Base-by-base conservation (phyloP, 768 basidiomycete genomes). In the Boletus insuetus region DNA sequence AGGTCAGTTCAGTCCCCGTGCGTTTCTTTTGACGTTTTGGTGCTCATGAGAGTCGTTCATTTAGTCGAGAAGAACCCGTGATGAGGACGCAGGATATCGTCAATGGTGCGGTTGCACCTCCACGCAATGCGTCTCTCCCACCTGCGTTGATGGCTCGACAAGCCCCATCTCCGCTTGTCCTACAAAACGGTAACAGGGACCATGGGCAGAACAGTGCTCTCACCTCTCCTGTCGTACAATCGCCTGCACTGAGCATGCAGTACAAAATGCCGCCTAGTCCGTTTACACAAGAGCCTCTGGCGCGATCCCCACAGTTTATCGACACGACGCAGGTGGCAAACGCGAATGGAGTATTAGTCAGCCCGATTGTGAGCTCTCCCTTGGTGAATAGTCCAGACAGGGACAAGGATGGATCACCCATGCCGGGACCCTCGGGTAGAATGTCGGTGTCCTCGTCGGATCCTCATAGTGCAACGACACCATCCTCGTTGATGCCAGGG, bases 181-280 rank as follows among this genome's bases (percentile, higher is more conserved):
- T 70, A 12, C 58, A 40, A 8, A 31, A 4, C 11, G 49, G 17
- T 29, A 56, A 53, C 37, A 48, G 43, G 29, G 59, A 45, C 24
- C 58, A 40, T 5, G 54, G 53, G 17, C 48, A 19, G 6, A 54
- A 49, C 8, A 35, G 50, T 19, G 38, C 11, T 22, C 49, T 58
- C 2, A 31, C 35, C 4, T 60, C 64, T 24, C 53, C 56, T 11
- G 22, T 45, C 11, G 17, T 50, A 73, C 24, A 77, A 77, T 38
- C 82, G 73, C 32, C 75, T 76, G 8, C 77, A 78, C 7, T 64
- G 31, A 38, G 70, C 45, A 22, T 32, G 12, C 61, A 29, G 3
- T 2, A 49, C 17, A 75, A 70, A 31, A 62, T 74, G 3, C 74
- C 75, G 12, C 67, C 70, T 1, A 77, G 75, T 42, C 77, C 77